Evolutionary conservation across 2,329 filamentous ascomycete genomes (phyloP), one percentile per base, ranked within the genome.

Genomic region (Pseudogymnoascus verrucosus): DNA sequence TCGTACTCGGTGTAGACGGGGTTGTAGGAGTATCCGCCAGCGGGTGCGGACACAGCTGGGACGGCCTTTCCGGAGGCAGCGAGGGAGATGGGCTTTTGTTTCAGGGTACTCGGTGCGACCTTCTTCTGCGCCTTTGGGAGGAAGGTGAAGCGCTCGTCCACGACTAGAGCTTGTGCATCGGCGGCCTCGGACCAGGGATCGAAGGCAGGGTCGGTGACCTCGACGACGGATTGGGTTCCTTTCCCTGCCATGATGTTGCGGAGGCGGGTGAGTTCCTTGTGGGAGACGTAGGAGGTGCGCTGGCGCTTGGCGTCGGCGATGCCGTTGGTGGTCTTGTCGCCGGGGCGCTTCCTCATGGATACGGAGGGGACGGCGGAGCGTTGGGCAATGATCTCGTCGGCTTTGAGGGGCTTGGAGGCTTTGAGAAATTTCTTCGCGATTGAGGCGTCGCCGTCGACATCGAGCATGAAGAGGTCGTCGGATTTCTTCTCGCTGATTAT

Each of bases 1-100:
- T 93, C 88, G 82, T 96, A 99, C 67, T 96, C 92, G 67, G 86
- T 83, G 69, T 96, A 96, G 5, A 85, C 79, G 0, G 95, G 95
- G 74, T 99, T 99, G 79, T 99, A 99, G 70, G 91, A 96, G 75
- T 88, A 91, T 65, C 91, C 92, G 14, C 88, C 91, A 5, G 86
- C 83, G 1, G 95, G 95, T 71, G 87, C 89, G 66, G 83, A 81
- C 0, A 99, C 89, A 2, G 92, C 87, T 1, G 91, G 89, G 7
- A 96, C 80, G 0, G 83, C 76, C 74, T 93, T 96, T 39, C 92
- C 93, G 71, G 82, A 91, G 47, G 89, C 89, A n/a, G 90, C 84
- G 31, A 98, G 82, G 3, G 93, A 91, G 62, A 96, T 82, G 3
- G 95, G 90, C 40, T 89, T 84, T 64, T 89, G 83, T 70, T 88